A percentile compares a stretch with the other conserved stretches of the same genome.
Evolutionary conservation across 2,329 filamentous ascomycete genomes (phyloP).

Genomic region (Beauveria varroae): DNA sequence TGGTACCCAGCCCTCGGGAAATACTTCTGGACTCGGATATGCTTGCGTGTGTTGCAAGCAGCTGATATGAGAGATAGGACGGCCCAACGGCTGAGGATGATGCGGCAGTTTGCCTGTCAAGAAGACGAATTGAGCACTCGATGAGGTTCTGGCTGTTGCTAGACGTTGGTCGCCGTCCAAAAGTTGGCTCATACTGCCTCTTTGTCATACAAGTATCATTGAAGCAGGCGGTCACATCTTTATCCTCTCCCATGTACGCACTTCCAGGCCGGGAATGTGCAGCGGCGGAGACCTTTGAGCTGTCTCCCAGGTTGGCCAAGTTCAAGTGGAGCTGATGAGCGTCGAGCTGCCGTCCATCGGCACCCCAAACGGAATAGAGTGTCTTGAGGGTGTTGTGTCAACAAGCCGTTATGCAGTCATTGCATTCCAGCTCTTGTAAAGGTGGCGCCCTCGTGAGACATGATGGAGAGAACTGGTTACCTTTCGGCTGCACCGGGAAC

Average conservation of each 20-base stretch:
- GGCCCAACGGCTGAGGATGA: background rate
- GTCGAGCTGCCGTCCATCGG: background rate
- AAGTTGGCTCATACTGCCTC: background rate
- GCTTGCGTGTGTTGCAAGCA: background rate
- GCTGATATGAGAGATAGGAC: background rate
- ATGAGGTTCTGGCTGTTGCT: background rate
- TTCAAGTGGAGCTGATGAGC: background rate
- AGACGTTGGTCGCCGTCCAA: background rate
- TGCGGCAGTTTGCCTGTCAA: background rate
- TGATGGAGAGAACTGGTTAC: background rate
- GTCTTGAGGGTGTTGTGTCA: background rate
- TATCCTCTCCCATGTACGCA: background rate
- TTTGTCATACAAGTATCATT: background rate
- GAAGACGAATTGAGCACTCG: background rate
- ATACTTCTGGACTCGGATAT: background rate
- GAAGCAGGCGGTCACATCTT: slow-evolving; percentile 1
- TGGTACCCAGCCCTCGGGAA: background rate
- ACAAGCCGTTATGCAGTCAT: slow-evolving; percentile 15
- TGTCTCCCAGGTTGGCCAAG: background rate
- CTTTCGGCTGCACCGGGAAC: slow-evolving; percentile 5
- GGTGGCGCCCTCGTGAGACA: slow-evolving; percentile 2
- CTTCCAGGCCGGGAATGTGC: background rate
- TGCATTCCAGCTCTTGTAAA: slow-evolving; percentile 15
- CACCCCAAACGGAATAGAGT: background rate
- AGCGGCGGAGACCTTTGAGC: background rate